Evolutionary conservation across 176 grass and related monocot species (phyloP), one percentile per base, ranked within the genome.

Genomic region (Oryza brachyantha): DNA sequence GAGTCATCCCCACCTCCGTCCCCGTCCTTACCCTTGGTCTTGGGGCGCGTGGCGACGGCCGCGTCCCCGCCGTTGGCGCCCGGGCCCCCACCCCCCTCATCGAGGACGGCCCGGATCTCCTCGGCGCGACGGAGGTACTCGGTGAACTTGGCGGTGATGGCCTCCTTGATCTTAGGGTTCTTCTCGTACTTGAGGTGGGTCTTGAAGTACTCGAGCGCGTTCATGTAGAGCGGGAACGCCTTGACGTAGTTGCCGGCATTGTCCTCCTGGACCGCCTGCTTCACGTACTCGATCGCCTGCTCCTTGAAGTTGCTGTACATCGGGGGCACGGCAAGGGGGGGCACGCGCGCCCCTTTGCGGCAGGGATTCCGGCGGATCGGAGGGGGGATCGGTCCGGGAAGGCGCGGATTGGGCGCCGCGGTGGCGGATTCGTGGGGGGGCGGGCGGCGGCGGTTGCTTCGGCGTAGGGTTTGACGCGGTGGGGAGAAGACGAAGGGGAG

Each of bases 261-360:
- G 86, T 99, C 92, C 87, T 99, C 96, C 73, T 90, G 90, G 55
- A 99, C 92, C 34, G 92, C 96, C 81, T 93, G 92, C 81, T 86
- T 99, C 75, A 99, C 96, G 74, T 93, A 96, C 88, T 96, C 92
- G 90, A 99, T 99, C 88, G 96, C 96, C 92, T 99, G 92, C 88
- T 99, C 96, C 81, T 99, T 99, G 96, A 99, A 99, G 76, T 99
- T 99, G 88, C 92, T 99, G 88, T 96, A 96, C 96, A 99, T 99
- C 78, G 40, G 63, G 60, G 46, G 2, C 32, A 36, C n/a, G n/a
- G n/a, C n/a, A 83, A 57, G 88, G 67, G 64, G 45, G 31, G 11
- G 41, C 12, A 13, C 41, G 43, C 43, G 14, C 43, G 40, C 40
- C 3, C 40, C 68, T 75, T 65, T 64, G 74, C 73, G 75, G 85